Evolutionary conservation across 805 yeast species (phyloP).

Genomic region (Starmerella stigmatis): DNA sequence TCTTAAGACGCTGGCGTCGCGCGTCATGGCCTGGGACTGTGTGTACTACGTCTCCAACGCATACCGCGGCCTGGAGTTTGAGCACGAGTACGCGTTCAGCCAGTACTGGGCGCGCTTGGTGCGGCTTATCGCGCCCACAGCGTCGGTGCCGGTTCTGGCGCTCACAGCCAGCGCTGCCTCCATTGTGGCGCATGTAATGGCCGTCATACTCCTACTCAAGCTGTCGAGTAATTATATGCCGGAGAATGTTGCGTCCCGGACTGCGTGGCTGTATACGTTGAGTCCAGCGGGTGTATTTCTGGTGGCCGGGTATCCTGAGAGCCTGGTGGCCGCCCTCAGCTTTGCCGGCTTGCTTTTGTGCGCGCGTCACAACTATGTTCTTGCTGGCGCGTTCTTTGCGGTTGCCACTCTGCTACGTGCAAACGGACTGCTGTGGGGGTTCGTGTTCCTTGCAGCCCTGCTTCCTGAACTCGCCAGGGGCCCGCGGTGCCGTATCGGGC

Average conservation of each 20-base stretch:
- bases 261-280: conserved; percentile 37
- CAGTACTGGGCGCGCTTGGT: conserved; percentile 59
- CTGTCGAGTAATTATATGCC: conserved; percentile 1
- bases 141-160: conserved; percentile 29
- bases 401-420: conserved; percentile 57
- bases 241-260: conserved; percentile 33
- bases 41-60: conserved; percentile 62
- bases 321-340: conserved; percentile 51
- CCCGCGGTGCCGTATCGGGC: background rate
- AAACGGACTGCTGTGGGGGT: conserved; percentile 65
- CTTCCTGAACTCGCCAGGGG: background rate
- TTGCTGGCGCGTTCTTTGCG: conserved; percentile 47
- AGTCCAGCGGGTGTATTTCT: conserved; percentile 76
- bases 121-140: conserved; percentile 12
- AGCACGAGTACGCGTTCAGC: conserved; percentile 86
- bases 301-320: conserved; percentile 66
- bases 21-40: conserved; percentile 70
- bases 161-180: conserved; percentile 41
- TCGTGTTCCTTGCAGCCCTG: conserved; percentile 37
- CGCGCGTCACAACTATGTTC: conserved; percentile 33
- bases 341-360: conserved; percentile 48
- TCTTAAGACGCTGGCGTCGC: conserved; percentile 19
- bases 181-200: conserved; percentile 45
- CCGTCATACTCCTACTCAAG: conserved; percentile 37
- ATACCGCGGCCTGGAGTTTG: conserved; percentile 43